Conservation (phyloP, 163 green algal genomes). For the Volvox carteri region DNA sequence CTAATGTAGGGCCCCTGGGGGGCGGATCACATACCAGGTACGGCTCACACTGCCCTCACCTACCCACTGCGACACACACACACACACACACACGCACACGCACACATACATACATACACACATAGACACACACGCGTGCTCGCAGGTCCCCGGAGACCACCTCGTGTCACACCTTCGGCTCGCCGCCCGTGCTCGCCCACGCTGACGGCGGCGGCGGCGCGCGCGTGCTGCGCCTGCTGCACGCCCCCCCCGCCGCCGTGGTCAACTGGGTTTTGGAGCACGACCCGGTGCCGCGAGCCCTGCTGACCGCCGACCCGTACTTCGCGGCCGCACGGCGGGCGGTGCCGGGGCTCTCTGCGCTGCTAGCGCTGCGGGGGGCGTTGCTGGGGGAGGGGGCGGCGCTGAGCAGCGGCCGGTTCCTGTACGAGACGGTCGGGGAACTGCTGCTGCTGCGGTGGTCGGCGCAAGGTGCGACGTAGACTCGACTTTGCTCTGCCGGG, state of each 20-base stretch:
- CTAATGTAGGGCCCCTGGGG: no score
- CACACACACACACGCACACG: background rate
- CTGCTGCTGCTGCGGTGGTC: conserved; percentile 47
- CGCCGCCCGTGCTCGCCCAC: conserved; percentile 66
- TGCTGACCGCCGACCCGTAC: conserved; percentile 80
- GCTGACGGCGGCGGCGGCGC: conserved; percentile 57
- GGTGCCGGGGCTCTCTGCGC: conserved; percentile 31
- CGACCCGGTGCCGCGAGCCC: conserved; percentile 77
- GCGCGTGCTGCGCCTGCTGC: conserved; percentile 55
- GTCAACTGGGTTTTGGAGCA: conserved; percentile 81
- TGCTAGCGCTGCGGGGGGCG: conserved; percentile 60
- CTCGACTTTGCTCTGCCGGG: background rate
- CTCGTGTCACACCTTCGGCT: conserved; percentile 67
- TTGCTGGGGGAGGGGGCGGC: conserved; percentile 63
- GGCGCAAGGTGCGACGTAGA: conserved; percentile 15
- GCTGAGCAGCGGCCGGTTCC: conserved; percentile 70
- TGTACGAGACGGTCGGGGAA: conserved; percentile 75
- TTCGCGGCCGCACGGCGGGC: conserved; percentile 64
- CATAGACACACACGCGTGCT: no score
- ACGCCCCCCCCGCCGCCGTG: conserved; percentile 9
- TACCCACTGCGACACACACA: no score
- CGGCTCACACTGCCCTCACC: no score
- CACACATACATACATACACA: no score
- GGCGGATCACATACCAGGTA: no score
- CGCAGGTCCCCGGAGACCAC: background rate